Evolutionary conservation across 2,329 filamentous ascomycete genomes (phyloP), one percentile per base, ranked within the genome.

Genomic region (Ascochyta koolunga): DNA sequence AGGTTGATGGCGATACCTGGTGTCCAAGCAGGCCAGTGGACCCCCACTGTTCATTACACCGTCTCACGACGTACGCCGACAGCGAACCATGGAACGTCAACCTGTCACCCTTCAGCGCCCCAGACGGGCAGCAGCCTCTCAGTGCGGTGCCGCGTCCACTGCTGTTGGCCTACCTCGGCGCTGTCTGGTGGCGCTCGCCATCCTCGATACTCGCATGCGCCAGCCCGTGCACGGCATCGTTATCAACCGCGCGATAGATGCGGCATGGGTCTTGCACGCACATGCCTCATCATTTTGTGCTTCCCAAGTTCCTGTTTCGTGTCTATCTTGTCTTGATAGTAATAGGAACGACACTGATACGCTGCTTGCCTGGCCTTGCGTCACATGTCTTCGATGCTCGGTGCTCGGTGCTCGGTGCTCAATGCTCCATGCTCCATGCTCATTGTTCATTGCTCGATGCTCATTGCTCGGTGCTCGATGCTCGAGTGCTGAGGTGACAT

Each of bases 1-100:
- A 31, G 42, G 40, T 43, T n/a, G 46, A 54, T 54, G 37, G 50
- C 54, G 50, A 54, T 54, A 54, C 40, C 39, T 48, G 47, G 50
- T 45, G 44, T 41, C 50, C 50, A 53, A 41, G 43, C 43, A 51
- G 19, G 24, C 24, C 32, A 18, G 31, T 18, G 10, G 31, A n/a
- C 31, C 43, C 50, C 50, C 42, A 5, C 24, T 29, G 35, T 29
- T 37, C 44, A 47, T 38, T 24, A 11, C 44, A n/a, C 13, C 32
- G 49, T 36, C 36, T 27, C n/a, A 31, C 49, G 42, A 42, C 42
- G 49, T 46, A 42, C 42, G 49, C 49, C 42, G 49, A 36, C 42
- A 41, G 29, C 46, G 52, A 54, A 31, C 54, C 52, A 59, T 39
- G 41, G 56, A 46, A 54, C 47, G 38, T 45, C 42, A 52, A 37